A percentile compares a stretch with the other conserved stretches of the same genome.
phyloP scores from a whole-genome alignment of 495 filamentous ascomycete species.

The Pyronema omphalodes region DNA sequence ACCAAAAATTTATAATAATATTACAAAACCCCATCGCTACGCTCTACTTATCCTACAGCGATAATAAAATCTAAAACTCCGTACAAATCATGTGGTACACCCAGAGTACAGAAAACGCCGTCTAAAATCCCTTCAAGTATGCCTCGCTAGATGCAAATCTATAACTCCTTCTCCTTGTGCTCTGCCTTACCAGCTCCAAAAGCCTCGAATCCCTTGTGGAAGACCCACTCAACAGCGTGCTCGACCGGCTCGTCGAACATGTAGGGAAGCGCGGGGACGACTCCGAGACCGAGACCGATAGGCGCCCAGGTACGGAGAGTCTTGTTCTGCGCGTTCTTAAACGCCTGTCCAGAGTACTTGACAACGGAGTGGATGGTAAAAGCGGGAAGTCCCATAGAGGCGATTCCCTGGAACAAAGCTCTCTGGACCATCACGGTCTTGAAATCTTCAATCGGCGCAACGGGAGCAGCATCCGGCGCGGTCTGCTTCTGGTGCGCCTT shows the following conservation, averaged over 20 bases:
- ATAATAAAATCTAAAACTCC: no score
- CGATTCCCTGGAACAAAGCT: constrained; percentile 73
- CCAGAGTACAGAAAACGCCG: no score
- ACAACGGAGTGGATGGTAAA: constrained; percentile 92
- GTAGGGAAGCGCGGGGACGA: constrained; percentile 75
- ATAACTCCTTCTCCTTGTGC: constrained; percentile 38
- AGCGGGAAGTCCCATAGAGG: constrained; percentile 83
- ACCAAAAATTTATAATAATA: no score
- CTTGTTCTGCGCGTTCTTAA: constrained; percentile 62
- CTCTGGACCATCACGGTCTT: constrained; percentile 79
- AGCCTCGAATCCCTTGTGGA: constrained; percentile 48
- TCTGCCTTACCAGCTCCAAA: constrained; percentile 26
- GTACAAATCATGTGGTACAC: no score
- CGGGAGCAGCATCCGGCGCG: neutral
- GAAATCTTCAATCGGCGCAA: constrained; percentile 56
- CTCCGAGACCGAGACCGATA: constrained; percentile 73
- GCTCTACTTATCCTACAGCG: no score
- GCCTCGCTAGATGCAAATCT: neutral
- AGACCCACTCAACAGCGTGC: constrained; percentile 69
- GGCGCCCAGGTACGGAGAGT: constrained; percentile 66
- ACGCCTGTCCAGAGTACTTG: constrained; percentile 58
- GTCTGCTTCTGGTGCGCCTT: constrained; percentile 53
- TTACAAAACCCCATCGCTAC: no score
- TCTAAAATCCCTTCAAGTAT: no score
- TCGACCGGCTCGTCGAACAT: constrained; percentile 91